Evolutionary conservation across 352 stramenopile genomes (phyloP), one percentile per base, ranked within the genome.

Genomic region (Phytophthora nicotianae): DNA sequence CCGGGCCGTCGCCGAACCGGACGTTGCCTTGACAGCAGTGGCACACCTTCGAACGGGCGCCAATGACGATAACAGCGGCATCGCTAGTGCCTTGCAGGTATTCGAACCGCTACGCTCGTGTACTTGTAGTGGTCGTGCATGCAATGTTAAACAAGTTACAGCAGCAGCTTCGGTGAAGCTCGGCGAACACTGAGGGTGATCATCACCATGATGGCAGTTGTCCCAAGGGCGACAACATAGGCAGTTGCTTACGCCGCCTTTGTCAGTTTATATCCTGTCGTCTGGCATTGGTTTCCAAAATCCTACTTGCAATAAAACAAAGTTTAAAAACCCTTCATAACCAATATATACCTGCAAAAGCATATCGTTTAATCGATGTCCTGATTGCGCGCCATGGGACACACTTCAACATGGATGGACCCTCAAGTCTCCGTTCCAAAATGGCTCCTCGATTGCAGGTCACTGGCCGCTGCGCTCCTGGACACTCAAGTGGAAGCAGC

Each of bases 361-460:
- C 23, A n/a, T n/a, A 23, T 37, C 4, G 20, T 46, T 52, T 62
- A 48, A 38, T 55, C 33, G 2, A 5, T 21, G 43, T 9, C 42
- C 32, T 62, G 55, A 62, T 62, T 55, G 55, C 45, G 55, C 32
- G 43, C 17, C 41, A 35, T 11, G 10, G 27, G 26, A 41, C 29
- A 53, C 45, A 62, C 55, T 62, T 62, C 55, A 63, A 63, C 33
- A 50, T 63, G 45, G 54, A 37, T 52, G 41, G 20, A 58, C 50
- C 40, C 24, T 42, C 41, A 14, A 46, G 40, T 52, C 37, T 58
- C 35, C 32, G 14, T 46, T 56, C 32, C 38, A 9, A 17, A 11
- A n/a, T n/a, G n/a, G n/a, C n/a, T n/a, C n/a, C n/a, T n/a, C n/a
- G n/a, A n/a, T n/a, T n/a, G 32, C 26, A 8, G 24, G 24, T 7